Conservation (phyloP, 2,329 filamentous ascomycete genomes). For the Hypomyces rosellus region DNA sequence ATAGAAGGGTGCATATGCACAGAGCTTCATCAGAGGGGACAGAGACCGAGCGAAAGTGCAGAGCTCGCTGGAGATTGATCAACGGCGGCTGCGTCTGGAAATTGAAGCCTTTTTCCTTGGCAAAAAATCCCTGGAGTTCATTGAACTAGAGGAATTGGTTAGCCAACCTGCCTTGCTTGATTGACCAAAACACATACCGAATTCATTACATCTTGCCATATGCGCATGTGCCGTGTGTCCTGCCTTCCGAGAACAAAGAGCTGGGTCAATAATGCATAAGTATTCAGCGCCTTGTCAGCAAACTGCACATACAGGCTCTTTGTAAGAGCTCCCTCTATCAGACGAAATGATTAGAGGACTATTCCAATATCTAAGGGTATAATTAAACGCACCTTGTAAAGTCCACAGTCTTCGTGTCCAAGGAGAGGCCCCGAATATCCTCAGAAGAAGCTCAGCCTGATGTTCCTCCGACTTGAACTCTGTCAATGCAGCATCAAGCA, state of each 20-base stretch:
- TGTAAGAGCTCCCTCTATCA: slow-evolving; percentile 26
- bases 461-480: slow-evolving; percentile 13
- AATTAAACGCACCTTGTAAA: slow-evolving; percentile 23
- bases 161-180: neutral
- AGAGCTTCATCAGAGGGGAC: slow-evolving; percentile 24
- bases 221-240: slow-evolving; percentile 14
- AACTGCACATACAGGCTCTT: slow-evolving; percentile 28
- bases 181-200: slow-evolving; percentile 10
- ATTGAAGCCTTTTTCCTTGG: neutral
- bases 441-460: slow-evolving; percentile 22
- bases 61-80: slow-evolving; percentile 17
- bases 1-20: slow-evolving; percentile 24
- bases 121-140: slow-evolving; percentile 12
- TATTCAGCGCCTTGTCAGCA: slow-evolving; percentile 20
- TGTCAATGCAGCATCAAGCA: slow-evolving; percentile 28
- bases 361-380: neutral
- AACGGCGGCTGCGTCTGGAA: slow-evolving; percentile 8
- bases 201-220: slow-evolving; percentile 17
- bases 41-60: slow-evolving; percentile 23
- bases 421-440: slow-evolving; percentile 25
- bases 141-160: slow-evolving; percentile 11
- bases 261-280: slow-evolving; percentile 10
- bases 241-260: slow-evolving; percentile 9
- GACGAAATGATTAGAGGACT: neutral
- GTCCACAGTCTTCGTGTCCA: slow-evolving; percentile 37